Evolutionary conservation across 352 stramenopile species (phyloP).

Genomic region (Globisporangium canariense): DNA sequence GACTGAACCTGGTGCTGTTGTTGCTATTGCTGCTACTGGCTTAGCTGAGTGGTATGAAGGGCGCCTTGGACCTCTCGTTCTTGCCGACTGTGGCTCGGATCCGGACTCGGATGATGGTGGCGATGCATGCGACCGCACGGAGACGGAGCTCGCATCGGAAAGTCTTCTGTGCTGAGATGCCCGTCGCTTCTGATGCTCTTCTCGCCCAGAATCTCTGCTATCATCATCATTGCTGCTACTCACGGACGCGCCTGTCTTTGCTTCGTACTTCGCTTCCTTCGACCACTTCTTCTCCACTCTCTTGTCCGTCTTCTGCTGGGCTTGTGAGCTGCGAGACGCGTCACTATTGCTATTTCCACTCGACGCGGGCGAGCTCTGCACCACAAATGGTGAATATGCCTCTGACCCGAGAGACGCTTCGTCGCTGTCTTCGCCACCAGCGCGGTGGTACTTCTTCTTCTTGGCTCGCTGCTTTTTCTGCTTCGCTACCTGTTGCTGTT

Average conservation of each 20-base stretch:
- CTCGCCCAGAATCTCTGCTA: background rate
- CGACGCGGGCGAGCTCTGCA: background rate
- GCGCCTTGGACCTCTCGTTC: background rate
- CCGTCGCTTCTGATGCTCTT: background rate
- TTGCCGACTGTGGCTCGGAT: background rate
- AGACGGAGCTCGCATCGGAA: background rate
- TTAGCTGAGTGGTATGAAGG: background rate
- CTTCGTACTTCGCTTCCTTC: constrained; percentile 1
- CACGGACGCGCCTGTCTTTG: background rate
- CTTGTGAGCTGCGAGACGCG: background rate
- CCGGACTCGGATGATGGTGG: background rate
- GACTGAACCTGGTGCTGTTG: background rate
- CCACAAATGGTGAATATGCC: constrained; percentile 30
- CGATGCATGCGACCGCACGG: background rate
- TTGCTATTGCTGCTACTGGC: background rate
- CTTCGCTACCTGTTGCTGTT: background rate
- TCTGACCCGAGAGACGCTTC: constrained; percentile 31
- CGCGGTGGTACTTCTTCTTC: constrained; percentile 3
- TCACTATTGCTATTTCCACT: background rate
- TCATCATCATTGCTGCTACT: background rate
- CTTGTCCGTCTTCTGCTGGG: constrained; percentile 2
- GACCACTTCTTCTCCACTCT: background rate
- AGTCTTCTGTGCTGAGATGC: background rate
- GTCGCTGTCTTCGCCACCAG: background rate
- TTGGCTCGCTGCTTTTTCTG: background rate